phyloP scores from a whole-genome alignment of 495 filamentous ascomycete species.

The Ramalina intermedia region DNA sequence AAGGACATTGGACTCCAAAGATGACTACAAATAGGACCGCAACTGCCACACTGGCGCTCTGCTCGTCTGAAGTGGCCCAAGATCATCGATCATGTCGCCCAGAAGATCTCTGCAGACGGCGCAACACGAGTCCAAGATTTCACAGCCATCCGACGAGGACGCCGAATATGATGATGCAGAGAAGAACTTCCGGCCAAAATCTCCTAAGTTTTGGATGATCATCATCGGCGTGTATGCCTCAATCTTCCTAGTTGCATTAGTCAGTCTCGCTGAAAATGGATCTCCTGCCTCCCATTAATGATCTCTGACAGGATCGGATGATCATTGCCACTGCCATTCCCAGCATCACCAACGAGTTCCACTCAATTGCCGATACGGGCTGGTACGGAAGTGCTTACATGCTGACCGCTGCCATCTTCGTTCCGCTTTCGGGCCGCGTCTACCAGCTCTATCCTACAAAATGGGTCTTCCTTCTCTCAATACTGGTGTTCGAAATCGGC shows the following conservation, averaged over 20 bases:
- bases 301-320: slow-evolving; percentile 6
- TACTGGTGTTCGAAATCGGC: slow-evolving; percentile 34
- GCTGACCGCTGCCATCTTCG: slow-evolving; percentile 31
- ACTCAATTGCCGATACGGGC: slow-evolving; percentile 31
- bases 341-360: slow-evolving; percentile 31
- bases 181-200: slow-evolving; percentile 23
- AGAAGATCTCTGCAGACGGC: neutral
- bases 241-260: slow-evolving; percentile 26
- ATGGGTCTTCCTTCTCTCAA: slow-evolving; percentile 23
- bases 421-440: slow-evolving; percentile 33
- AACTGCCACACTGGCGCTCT: no score
- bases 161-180: slow-evolving; percentile 28
- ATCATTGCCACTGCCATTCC: slow-evolving; percentile 29
- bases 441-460: slow-evolving; percentile 32
- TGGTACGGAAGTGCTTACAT: slow-evolving; percentile 42
- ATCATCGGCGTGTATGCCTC: slow-evolving; percentile 21
- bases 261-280: slow-evolving; percentile 5
- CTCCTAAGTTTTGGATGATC: slow-evolving; percentile 24
- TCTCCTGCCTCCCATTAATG: slow-evolving; percentile 8
- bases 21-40: no score
- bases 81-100: neutral
- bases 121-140: neutral
- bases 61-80: no score
- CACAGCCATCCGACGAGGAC: neutral
- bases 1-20: no score